Base-by-base conservation (phyloP, 352 stramenopile genomes). In the Phytopythium montanum region DNA sequence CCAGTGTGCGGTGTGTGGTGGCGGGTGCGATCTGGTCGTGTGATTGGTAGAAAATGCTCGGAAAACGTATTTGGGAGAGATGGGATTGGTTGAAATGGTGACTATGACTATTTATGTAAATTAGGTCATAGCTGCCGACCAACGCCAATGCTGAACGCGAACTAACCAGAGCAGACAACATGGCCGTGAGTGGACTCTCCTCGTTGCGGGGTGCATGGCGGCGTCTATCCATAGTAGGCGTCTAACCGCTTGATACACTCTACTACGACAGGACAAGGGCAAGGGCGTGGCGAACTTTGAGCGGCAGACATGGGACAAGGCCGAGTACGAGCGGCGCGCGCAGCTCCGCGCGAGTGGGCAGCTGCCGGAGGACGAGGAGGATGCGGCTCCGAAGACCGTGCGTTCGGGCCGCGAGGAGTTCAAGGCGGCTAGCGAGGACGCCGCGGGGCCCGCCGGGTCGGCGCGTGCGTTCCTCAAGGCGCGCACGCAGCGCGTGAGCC, bases 301-400 rank as follows among this genome's bases (percentile, higher is more conserved):
- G 57, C 83, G 87, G 14, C 84, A 91, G 69, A 94, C 87, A 57
- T 96, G 87, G 87, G 85, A 96, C 61, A 67, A 62, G 44, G 81
- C 66, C 26, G 71, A 90, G 60, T 96, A 90, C 54, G 87, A 87
- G 64, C 79, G 90, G 65, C 77, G 87, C 25, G 87, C 87, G 28
- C 61, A 90, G 72, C 62, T 92, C 44, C 84, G 86, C 36, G 86
- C 82, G 36, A 86, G 75, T 21, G 86, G 86, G 1, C 75, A 86
- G 61, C 57, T 95, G 31, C 66, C 73, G 19, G 72, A 84, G 52
- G 59, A 81, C 29, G 65, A 81, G 66, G 80, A 70, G 55, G 60
- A 89, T 68, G 12, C 31, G 31, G 62, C 69, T 23, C 89, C 81
- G 53, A 93, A 93, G 62, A 66, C 81, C 51, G 77, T 95, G 59